Evolutionary conservation across 2,329 filamentous ascomycete genomes (phyloP).

Genomic region (Mariannaea sp.): DNA sequence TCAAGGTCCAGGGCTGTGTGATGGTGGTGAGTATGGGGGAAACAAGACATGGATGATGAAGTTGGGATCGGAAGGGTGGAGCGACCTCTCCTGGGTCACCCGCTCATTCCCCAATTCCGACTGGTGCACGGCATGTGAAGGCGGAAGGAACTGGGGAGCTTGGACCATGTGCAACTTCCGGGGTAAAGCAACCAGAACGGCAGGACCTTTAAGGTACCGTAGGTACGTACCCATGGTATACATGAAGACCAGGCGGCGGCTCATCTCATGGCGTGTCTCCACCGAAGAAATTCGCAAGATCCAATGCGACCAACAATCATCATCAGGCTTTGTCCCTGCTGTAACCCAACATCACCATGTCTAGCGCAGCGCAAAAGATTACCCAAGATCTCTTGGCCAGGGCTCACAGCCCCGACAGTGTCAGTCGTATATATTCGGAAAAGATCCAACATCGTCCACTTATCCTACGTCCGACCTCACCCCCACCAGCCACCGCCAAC

Average conservation of each 20-base stretch:
- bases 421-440: conserved; percentile 74
- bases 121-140: conserved; percentile 33
- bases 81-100: conserved; percentile 17
- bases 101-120: conserved; percentile 1
- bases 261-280: too few relatives aligned
- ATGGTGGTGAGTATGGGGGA: conserved; percentile 15
- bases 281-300: conserved; percentile 16
- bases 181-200: conserved; percentile 23
- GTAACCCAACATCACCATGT: conserved; percentile 38
- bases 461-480: conserved; percentile 76
- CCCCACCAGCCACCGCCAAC: conserved; percentile 58
- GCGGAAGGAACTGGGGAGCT: conserved; percentile 23
- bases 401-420: conserved; percentile 77
- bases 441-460: conserved; percentile 84
- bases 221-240: conserved; percentile 6
- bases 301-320: not conserved
- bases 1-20: conserved; percentile 14
- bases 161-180: conserved; percentile 33
- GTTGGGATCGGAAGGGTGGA: conserved; percentile 33
- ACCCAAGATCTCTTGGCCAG: conserved; percentile 72
- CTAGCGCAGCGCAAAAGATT: conserved; percentile 44
- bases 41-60: conserved; percentile 11
- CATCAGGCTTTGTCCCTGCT: not conserved
- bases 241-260: conserved; percentile 25
- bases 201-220: too few relatives aligned